Conservation (phyloP, 441 rosid genomes). For the Flueggea neowawraea region DNA sequence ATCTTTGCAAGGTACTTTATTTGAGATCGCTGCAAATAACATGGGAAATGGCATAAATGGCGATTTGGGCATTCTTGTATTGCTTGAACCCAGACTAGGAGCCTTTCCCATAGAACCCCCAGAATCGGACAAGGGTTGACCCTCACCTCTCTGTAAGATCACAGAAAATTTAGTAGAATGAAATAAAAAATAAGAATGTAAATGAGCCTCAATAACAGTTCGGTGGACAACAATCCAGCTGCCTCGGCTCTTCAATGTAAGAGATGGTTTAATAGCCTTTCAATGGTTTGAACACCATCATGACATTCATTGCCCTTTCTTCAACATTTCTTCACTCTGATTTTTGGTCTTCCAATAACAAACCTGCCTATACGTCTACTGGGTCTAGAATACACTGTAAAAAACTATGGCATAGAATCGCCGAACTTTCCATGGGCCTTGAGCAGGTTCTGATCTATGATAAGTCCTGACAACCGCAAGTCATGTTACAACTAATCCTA, state of each 20-base stretch:
- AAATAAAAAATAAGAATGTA: neutral
- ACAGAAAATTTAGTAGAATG: constrained; percentile 7
- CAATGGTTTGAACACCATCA: too few relatives aligned
- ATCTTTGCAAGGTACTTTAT: constrained; percentile 47
- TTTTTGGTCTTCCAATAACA: neutral
- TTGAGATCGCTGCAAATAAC: constrained; percentile 80
- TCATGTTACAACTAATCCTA: too few relatives aligned
- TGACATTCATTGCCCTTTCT: neutral
- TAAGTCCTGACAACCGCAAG: too few relatives aligned
- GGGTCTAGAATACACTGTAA: too few relatives aligned
- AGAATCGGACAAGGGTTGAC: constrained; percentile 25
- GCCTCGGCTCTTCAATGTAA: neutral
- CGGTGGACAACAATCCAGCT: neutral
- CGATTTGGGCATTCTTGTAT: constrained; percentile 63
- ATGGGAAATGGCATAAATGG: constrained; percentile 95
- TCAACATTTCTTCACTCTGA: neutral
- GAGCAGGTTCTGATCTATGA: too few relatives aligned
- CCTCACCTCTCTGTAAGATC: constrained; percentile 29
- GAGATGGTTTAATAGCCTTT: neutral
- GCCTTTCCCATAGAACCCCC: constrained; percentile 42
- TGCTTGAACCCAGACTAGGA: constrained; percentile 56
- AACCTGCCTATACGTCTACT: too few relatives aligned
- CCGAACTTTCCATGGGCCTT: too few relatives aligned
- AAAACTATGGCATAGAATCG: too few relatives aligned
- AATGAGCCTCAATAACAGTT: neutral